Conservation (phyloP, 495 filamentous ascomycete genomes). For the Amorphotheca resinae region DNA sequence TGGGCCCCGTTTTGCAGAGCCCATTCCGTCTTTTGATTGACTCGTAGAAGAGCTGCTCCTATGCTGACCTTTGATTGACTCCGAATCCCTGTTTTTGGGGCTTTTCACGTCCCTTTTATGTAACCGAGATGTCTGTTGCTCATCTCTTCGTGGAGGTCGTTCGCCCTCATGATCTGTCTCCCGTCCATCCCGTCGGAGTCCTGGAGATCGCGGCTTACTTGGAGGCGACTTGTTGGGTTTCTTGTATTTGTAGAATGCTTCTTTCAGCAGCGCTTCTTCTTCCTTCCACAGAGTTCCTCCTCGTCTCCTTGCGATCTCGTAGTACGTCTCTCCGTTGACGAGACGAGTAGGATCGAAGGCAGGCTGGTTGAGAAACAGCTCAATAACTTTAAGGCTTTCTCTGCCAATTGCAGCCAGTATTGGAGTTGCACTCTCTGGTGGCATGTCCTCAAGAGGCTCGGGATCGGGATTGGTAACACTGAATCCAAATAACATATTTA, state of each 20-base stretch:
- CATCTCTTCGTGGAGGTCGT: slow-evolving; percentile 32
- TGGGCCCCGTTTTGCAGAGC: slow-evolving; percentile 30
- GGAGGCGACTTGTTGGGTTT: slow-evolving; percentile 28
- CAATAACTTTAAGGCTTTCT: slow-evolving; percentile 71
- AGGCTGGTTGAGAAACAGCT: slow-evolving; percentile 61
- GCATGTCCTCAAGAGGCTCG: slow-evolving; percentile 33
- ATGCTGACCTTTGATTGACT: slow-evolving; percentile 11
- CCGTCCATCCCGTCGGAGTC: slow-evolving; percentile 34
- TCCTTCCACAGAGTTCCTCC: slow-evolving; percentile 81
- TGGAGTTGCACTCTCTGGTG: slow-evolving; percentile 61
- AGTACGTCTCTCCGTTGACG: slow-evolving; percentile 61
- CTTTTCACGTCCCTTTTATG: slow-evolving; percentile 38
- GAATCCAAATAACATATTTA: slow-evolving; percentile 75
- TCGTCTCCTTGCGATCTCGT: slow-evolving; percentile 69
- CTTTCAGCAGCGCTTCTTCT: slow-evolving; percentile 70
- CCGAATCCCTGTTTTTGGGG: slow-evolving; percentile 25
- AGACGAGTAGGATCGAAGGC: slow-evolving; percentile 67
- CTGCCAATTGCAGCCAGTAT: slow-evolving; percentile 91
- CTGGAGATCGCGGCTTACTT: slow-evolving; percentile 39
- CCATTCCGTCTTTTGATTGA: slow-evolving; percentile 17
- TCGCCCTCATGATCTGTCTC: slow-evolving; percentile 40
- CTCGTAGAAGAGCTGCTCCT: slow-evolving; percentile 12
- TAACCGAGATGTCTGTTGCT: slow-evolving; percentile 26
- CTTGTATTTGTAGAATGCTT: slow-evolving; percentile 57
- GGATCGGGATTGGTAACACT: slow-evolving; percentile 73